A percentile compares a stretch with the other conserved stretches of the same genome.
These are phyloP conservation scores for Poteriospumella lacustris DNA, from an alignment of 108 stramenopile species.

Conservation along the genomic window DNA sequence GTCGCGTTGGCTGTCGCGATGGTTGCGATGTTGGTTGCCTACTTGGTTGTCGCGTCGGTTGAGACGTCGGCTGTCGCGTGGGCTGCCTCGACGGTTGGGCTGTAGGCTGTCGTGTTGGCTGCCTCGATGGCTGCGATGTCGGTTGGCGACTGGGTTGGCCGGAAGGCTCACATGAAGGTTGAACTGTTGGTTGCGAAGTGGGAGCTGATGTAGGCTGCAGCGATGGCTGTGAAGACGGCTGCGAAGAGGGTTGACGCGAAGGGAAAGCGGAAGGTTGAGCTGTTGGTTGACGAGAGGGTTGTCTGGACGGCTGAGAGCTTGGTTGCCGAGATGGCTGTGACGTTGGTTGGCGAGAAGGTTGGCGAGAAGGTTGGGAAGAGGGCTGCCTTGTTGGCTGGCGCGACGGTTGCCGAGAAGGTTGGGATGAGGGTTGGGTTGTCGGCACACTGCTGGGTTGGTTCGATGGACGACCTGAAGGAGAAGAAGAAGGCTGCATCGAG, in stretches of 20 bases:
- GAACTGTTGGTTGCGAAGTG: not conserved
- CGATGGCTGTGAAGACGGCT: not conserved
- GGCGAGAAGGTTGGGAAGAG: not conserved
- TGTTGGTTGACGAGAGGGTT: not conserved
- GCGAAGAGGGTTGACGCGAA: not conserved
- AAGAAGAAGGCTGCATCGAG: not conserved
- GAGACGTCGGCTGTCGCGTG: not conserved
- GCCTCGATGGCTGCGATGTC: not conserved
- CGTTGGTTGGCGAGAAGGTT: not conserved
- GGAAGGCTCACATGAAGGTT: not conserved
- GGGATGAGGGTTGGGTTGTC: not conserved
- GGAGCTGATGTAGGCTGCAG: slow-evolving; percentile 4
- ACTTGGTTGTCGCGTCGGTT: not conserved
- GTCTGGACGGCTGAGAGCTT: not conserved
- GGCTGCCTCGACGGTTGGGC: slow-evolving; percentile 17
- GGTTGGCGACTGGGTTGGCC: not conserved
- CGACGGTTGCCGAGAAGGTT: slow-evolving; percentile 9
- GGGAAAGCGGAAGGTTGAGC: not conserved
- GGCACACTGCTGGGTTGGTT: not conserved
- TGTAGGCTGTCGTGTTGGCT: slow-evolving; percentile 14
- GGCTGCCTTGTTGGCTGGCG: not conserved
- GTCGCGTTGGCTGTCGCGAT: not conserved
- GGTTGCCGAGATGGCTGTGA: not conserved
- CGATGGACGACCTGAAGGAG: slow-evolving; percentile 13
- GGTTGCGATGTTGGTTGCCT: slow-evolving; percentile 11